Evolutionary conservation across 148 eudicot species (phyloP).

Genomic region (Rhododendron mucronatum): DNA sequence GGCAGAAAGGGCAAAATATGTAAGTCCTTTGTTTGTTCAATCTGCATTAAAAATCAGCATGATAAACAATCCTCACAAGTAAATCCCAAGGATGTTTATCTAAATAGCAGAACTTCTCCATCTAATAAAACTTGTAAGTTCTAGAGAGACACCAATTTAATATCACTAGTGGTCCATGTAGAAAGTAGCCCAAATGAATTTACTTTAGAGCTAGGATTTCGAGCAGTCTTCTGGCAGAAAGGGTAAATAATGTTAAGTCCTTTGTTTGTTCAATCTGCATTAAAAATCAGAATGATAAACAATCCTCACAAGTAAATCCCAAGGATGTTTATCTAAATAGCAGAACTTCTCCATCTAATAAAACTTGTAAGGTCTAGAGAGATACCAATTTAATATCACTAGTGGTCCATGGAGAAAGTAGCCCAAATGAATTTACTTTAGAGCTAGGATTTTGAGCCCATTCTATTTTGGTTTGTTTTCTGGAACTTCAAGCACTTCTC

Average conservation of each 20-base stretch:
- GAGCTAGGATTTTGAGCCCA: no score
- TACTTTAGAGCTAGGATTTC: no score
- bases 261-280: not conserved
- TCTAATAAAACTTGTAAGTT: not conserved
- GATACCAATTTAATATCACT: not conserved
- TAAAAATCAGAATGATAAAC: not conserved
- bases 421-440: no score
- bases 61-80: not conserved
- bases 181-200: no score
- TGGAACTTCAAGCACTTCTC: not conserved
- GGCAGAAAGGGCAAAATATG: slow-evolving; percentile 44
- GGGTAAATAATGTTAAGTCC: slow-evolving; percentile 35
- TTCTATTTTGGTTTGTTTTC: not conserved
- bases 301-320: not conserved
- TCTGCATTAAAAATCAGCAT: not conserved
- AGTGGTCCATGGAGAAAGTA: not conserved
- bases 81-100: not conserved
- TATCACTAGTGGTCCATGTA: not conserved
- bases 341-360: not conserved
- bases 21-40: slow-evolving; percentile 15
- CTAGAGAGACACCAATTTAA: not conserved
- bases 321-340: not conserved
- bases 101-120: not conserved
- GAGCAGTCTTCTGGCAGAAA: slow-evolving; percentile 37
- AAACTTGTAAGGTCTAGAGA: not conserved